These are phyloP conservation scores for Anastatica hierochuntica DNA, from an alignment of 345 rosid species.

Conservation along the genomic window DNA sequence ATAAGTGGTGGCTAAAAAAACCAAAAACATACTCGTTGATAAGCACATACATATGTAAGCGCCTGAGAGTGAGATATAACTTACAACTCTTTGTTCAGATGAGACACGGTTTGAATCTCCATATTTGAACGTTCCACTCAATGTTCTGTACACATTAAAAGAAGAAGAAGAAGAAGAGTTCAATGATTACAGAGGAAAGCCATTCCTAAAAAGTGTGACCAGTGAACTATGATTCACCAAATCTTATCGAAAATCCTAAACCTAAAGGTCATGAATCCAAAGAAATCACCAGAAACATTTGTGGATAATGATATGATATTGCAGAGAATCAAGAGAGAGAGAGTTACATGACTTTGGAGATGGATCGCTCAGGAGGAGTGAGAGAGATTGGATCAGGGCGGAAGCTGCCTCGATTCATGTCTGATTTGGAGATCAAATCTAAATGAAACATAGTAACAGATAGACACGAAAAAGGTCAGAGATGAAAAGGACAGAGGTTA, in stretches of 20 bases:
- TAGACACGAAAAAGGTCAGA: neutral
- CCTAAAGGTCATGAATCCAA: too few relatives aligned
- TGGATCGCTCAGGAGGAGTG: conserved; percentile 49
- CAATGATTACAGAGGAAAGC: too few relatives aligned
- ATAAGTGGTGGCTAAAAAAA: conserved; percentile 59
- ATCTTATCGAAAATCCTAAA: neutral
- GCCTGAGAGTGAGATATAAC: conserved; percentile 1
- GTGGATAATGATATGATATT: too few relatives aligned
- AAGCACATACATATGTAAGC: neutral
- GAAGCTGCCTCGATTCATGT: conserved; percentile 51
- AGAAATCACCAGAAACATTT: too few relatives aligned
- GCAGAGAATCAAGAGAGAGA: too few relatives aligned
- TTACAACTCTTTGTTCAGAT: conserved; percentile 50
- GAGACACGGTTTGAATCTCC: conserved; percentile 76
- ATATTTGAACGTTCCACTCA: conserved; percentile 78
- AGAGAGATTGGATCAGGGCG: conserved; percentile 42
- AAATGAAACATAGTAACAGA: neutral
- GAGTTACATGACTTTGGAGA: conserved; percentile 68
- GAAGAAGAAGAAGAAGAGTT: neutral
- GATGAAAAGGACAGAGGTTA: conserved; percentile 2
- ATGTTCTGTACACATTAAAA: conserved; percentile 41
- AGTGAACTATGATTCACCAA: neutral
- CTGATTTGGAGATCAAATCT: too few relatives aligned
- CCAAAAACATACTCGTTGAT: too few relatives aligned
- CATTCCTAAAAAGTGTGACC: neutral